Base-by-base conservation (phyloP, 208 protist species). In the Angomonas deanei region DNA sequence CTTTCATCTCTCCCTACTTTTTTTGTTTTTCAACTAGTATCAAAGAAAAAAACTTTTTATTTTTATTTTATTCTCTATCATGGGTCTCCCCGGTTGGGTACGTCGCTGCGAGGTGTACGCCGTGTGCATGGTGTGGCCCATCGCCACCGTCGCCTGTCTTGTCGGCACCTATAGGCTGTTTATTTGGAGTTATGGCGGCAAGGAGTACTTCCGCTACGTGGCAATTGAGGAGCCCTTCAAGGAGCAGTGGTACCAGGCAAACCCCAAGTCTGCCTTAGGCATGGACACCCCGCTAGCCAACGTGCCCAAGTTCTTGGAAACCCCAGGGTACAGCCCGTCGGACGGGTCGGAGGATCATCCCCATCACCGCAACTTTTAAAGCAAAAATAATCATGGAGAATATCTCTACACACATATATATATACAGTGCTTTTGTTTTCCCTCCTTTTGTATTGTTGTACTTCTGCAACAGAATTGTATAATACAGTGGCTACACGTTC, bases 181-280 rank as follows among this genome's bases (percentile, higher is more conserved):
- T 34, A 88, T 94, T n/a, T 94, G 87, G 84, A 90, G 82, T 58
- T 94, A 91, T 68, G 87, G 87, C 28, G 87, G 87, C 50, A 69
- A 80, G 6, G 87, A 94, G n/a, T 91, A 81, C 73, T 94, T 94
- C 70, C 87, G 87, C 38, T 90, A 90, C 56, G 80, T 94, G 5
- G 87, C 76, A 13, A 91, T 94, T 57, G 71, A 94, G 68, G 84
- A 91, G 68, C 87, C 87, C 1, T 86, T 88, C 39, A 86, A 89
- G 66, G 82, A 87, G 60, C 71, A 89, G 72, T 94, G 87, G 87
- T 88, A 87, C 50, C 81, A 91, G 76, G 87, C 82, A 50, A 94
- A 94, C 69, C 87, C 87, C 26, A 94, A 91, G 74, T 73, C 72
- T 2, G 76, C 74, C 17, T 61, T 94, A 3, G 84, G 84, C 21